Evolutionary conservation across 202 grass and related monocot species (phyloP).

Genomic region (Brachypodium distachyon): DNA sequence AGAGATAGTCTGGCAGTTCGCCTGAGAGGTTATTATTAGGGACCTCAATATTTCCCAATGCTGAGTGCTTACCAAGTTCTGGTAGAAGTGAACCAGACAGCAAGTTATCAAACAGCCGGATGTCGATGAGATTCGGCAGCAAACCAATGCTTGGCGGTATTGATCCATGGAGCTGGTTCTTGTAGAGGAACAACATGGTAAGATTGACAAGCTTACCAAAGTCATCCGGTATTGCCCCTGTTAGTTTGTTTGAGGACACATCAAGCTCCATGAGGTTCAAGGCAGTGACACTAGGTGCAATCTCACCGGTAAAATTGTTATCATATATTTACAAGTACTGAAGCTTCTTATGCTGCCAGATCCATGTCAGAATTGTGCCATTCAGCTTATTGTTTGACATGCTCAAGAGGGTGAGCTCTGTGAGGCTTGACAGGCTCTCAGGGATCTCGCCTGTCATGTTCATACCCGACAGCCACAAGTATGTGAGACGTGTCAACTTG

Average conservation of each 20-base stretch:
- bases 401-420: slow-evolving; percentile 9
- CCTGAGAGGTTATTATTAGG: slow-evolving; percentile 32
- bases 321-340: slow-evolving; percentile 2
- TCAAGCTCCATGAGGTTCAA: slow-evolving; percentile 32
- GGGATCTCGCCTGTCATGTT: slow-evolving; percentile 40
- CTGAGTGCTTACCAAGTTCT: slow-evolving; percentile 52
- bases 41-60: slow-evolving; percentile 38
- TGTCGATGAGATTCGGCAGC: slow-evolving; percentile 14
- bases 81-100: slow-evolving; percentile 33
- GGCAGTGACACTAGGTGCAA: slow-evolving; percentile 9
- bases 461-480: slow-evolving; percentile 30
- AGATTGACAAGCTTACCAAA: slow-evolving; percentile 28
- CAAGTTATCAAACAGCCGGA: slow-evolving; percentile 46
- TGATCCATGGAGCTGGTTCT: slow-evolving; percentile 29
- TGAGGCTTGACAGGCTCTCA: slow-evolving; percentile 18
- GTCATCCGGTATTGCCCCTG: slow-evolving; percentile 23
- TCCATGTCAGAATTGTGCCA: slow-evolving; percentile 30
- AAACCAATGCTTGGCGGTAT: slow-evolving; percentile 32
- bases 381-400: slow-evolving; percentile 17
- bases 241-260: slow-evolving; percentile 37
- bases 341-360: slow-evolving; percentile 54
- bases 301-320: slow-evolving; percentile 28
- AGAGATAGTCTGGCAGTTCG: slow-evolving; percentile 40
- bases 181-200: slow-evolving; percentile 17
- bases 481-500: slow-evolving; percentile 26